Evolutionary conservation across 306 rosid genomes (phyloP).

Genomic region (Cicer judaicum): DNA sequence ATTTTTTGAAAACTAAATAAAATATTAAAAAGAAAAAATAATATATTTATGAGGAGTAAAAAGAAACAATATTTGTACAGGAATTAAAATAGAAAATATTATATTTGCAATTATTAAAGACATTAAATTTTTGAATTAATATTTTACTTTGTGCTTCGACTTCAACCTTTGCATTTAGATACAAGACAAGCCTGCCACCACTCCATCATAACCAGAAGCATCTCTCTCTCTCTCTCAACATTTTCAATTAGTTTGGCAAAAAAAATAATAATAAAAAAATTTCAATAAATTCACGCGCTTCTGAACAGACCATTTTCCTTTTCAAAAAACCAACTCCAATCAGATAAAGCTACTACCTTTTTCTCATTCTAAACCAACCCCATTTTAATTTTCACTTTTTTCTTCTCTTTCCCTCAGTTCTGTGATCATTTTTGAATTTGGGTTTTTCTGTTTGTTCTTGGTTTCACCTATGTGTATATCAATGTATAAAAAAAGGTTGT

Average conservation of each 20-base stretch:
- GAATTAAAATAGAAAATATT: no score
- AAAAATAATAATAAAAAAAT: no score
- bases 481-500: conserved; percentile 36
- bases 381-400: background rate
- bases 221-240: background rate
- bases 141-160: background rate
- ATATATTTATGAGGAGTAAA: no score
- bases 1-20: no score
- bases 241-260: no score
- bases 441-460: conserved; percentile 3
- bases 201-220: conserved; percentile 19
- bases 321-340: conserved; percentile 9
- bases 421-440: background rate
- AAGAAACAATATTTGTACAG: no score
- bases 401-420: background rate
- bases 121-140: no score
- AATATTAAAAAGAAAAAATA: no score
- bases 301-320: background rate
- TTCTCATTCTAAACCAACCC: background rate
- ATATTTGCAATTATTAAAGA: no score
- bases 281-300: conserved; percentile 41
- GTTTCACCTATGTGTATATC: conserved; percentile 28
- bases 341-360: conserved; percentile 20
- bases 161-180: no score
- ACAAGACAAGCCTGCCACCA: conserved; percentile 1